phyloP scores from a whole-genome alignment of 2,329 filamentous ascomycete species.

The Parastagonospora avenae region DNA sequence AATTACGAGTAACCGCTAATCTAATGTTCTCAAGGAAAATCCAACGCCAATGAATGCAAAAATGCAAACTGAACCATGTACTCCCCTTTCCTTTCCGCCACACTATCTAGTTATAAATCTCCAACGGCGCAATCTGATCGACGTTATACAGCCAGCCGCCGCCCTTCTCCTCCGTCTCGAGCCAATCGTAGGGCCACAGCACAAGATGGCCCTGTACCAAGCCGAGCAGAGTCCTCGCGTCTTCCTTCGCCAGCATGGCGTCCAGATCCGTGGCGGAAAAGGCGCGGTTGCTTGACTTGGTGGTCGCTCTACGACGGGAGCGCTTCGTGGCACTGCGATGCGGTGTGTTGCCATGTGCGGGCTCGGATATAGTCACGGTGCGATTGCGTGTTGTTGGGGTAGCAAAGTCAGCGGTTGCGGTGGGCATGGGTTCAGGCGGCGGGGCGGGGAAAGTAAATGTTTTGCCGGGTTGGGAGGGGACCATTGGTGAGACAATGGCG shows the following conservation, averaged over 20 bases:
- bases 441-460: conserved; percentile 40
- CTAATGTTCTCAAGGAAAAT: too few relatives aligned
- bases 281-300: conserved; percentile 69
- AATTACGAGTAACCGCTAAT: too few relatives aligned
- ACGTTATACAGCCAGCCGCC: conserved; percentile 98
- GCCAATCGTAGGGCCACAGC: conserved; percentile 92
- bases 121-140: conserved; percentile 91
- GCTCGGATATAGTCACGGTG: conserved; percentile 45
- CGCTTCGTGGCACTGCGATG: conserved; percentile 26
- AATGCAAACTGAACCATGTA: too few relatives aligned
- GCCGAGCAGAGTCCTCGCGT: conserved; percentile 80
- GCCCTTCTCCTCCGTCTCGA: conserved; percentile 82
- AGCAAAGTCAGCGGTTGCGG: conserved; percentile 16
- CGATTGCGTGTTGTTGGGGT: conserved; percentile 28
- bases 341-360: conserved; percentile 13
- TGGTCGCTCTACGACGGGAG: conserved; percentile 70
- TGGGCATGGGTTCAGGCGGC: conserved; percentile 36
- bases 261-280: conserved; percentile 71
- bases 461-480: conserved; percentile 21
- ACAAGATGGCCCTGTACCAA: conserved; percentile 89
- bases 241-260: conserved; percentile 67
- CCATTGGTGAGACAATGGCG: conserved; percentile 37
- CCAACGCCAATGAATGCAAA: too few relatives aligned
- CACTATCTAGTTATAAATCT: conserved; percentile 69
- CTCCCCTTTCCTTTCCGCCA: too few relatives aligned